phyloP scores from a whole-genome alignment of 2,329 filamentous ascomycete species.

The Phyllosticta capitalensis region DNA sequence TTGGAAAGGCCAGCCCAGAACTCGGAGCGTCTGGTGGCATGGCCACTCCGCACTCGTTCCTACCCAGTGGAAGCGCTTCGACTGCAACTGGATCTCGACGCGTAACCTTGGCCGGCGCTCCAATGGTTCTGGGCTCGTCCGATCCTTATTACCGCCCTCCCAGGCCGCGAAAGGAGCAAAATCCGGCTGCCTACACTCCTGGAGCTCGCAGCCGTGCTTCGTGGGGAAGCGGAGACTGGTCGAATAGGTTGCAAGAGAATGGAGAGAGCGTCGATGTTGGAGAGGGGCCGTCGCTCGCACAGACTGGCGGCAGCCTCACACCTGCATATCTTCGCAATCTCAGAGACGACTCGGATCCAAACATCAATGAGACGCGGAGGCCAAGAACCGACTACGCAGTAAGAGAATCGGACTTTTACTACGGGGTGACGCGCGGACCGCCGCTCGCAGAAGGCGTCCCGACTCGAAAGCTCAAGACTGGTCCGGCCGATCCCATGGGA shows the following conservation, averaged over 20 bases:
- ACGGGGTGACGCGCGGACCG: constrained; percentile 71
- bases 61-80: constrained; percentile 45
- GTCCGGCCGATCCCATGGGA: constrained; percentile 87
- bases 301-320: constrained; percentile 21
- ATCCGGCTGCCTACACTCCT: constrained; percentile 40
- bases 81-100: constrained; percentile 32
- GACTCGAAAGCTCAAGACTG: constrained; percentile 80
- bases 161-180: constrained; percentile 54
- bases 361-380: constrained; percentile 38
- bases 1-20: constrained; percentile 52
- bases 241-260: constrained; percentile 37
- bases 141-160: constrained; percentile 89
- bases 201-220: constrained; percentile 36
- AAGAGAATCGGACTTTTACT: constrained; percentile 94
- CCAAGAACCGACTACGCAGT: constrained; percentile 79
- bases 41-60: constrained; percentile 61
- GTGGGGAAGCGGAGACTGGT: constrained; percentile 38
- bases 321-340: constrained; percentile 44
- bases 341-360: constrained; percentile 43
- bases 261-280: constrained; percentile 23
- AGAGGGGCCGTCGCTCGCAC: constrained; percentile 24
- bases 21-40: constrained; percentile 66
- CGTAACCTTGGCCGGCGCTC: constrained; percentile 28
- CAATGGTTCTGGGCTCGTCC: constrained; percentile 29
- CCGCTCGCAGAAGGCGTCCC: constrained; percentile 66